phyloP scores from a whole-genome alignment of 1,284 basidiomycete species.

The Xanthoconium separans region DNA sequence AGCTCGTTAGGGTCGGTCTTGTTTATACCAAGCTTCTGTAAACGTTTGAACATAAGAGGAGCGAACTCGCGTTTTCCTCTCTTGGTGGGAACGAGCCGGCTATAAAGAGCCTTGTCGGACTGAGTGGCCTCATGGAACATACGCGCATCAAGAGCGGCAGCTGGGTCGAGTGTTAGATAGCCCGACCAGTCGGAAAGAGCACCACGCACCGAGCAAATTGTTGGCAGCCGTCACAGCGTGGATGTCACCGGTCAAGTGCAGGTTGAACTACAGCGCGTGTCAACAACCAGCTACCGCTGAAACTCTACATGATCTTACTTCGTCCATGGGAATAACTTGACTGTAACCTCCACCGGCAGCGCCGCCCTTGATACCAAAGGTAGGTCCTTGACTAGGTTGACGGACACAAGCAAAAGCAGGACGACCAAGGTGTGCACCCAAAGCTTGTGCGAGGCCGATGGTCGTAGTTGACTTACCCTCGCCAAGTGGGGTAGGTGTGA shows the following conservation, averaged over 20 bases:
- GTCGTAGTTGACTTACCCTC: conserved; percentile 99
- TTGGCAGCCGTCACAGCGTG: conserved; percentile 98
- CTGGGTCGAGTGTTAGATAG: conserved; percentile 39
- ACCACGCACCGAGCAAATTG: conserved; percentile 77
- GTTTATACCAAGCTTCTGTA: conserved; percentile 93
- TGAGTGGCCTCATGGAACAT: conserved; percentile 99
- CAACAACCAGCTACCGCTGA: conserved; percentile 1
- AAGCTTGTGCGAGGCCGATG: conserved; percentile 94
- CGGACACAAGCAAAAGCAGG: conserved; percentile 97
- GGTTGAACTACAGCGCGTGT: conserved; percentile 68
- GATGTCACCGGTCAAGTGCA: conserved; percentile 97
- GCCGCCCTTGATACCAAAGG: conserved; percentile 99
- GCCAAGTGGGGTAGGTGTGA: conserved; percentile 96
- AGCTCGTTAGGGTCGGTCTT: conserved; percentile 93
- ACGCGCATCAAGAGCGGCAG: conserved; percentile 94
- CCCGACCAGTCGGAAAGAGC: not conserved
- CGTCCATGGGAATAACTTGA: conserved; percentile 99
- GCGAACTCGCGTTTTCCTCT: conserved; percentile 96
- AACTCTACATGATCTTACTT: conserved; percentile 51
- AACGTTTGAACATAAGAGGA: conserved; percentile 93
- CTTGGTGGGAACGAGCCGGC: conserved; percentile 87
- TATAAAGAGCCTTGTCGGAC: conserved; percentile 93
- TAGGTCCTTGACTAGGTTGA: conserved; percentile 98
- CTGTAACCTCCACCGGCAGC: conserved; percentile 98
- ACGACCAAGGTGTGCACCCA: conserved; percentile 92